phyloP scores from a whole-genome alignment of 2,329 filamentous ascomycete species.

The Fusarium chlamydosporum region DNA sequence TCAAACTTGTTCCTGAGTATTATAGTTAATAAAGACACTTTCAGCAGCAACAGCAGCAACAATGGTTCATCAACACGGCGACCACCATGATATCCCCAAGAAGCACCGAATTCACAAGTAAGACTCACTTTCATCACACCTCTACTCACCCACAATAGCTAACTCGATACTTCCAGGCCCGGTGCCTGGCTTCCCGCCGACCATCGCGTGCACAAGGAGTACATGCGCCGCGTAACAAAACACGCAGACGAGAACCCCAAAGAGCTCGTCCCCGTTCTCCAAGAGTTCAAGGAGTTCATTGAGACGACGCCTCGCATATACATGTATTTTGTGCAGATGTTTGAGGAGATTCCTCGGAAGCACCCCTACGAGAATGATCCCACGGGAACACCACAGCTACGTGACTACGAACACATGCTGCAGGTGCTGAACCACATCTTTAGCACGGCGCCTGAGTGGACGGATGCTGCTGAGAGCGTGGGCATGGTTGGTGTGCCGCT shows the following conservation, averaged over 20 bases:
- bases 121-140: slow-evolving; percentile 30
- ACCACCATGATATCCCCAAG: slow-evolving; percentile 66
- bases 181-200: slow-evolving; percentile 76
- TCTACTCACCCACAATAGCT: neutral
- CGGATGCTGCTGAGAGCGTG: slow-evolving; percentile 64
- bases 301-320: slow-evolving; percentile 74
- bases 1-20: neutral
- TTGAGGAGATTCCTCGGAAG: slow-evolving; percentile 74
- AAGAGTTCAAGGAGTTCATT: slow-evolving; percentile 76
- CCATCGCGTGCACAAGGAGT: slow-evolving; percentile 72
- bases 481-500: slow-evolving; percentile 70
- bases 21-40: neutral
- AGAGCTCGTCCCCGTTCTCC: slow-evolving; percentile 70
- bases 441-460: slow-evolving; percentile 66
- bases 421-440: slow-evolving; percentile 74
- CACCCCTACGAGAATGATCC: slow-evolving; percentile 73
- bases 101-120: slow-evolving; percentile 64
- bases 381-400: slow-evolving; percentile 72
- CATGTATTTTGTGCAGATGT: slow-evolving; percentile 78
- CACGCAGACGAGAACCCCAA: slow-evolving; percentile 67
- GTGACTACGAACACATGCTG: slow-evolving; percentile 77
- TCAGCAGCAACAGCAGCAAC: slow-evolving; percentile 33
- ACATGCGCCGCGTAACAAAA: slow-evolving; percentile 70
- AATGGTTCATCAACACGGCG: slow-evolving; percentile 66
- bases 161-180: slow-evolving; percentile 54